phyloP scores from a whole-genome alignment of 169 alveolate species.

The Plasmodium chabaudi region DNA sequence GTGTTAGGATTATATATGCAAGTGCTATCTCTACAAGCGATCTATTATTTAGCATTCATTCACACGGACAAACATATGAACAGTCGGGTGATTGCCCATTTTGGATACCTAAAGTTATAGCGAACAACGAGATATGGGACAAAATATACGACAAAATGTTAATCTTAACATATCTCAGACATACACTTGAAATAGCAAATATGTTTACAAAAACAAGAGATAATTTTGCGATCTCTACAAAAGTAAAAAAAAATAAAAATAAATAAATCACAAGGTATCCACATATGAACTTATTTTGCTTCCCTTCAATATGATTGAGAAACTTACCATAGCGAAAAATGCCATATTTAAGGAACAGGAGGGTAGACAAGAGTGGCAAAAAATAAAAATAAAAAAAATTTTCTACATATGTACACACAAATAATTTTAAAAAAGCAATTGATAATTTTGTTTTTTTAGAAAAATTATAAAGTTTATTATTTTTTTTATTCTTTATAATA shows the following conservation, averaged over 20 bases:
- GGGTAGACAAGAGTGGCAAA: conserved; percentile 31
- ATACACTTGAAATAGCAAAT: conserved; percentile 33
- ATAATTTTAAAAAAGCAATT: background rate
- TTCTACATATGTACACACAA: background rate
- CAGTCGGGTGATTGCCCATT: background rate
- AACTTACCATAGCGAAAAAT: conserved; percentile 12
- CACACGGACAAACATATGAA: no score
- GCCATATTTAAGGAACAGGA: conserved; percentile 7
- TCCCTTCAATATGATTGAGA: background rate
- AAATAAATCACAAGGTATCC: background rate
- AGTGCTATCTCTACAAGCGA: no score
- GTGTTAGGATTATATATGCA: background rate
- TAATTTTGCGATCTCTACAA: conserved; percentile 31
- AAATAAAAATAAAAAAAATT: conserved; percentile 28
- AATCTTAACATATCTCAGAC: conserved; percentile 21
- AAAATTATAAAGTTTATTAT: background rate
- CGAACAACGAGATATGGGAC: conserved; percentile 5
- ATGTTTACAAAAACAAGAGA: conserved; percentile 24
- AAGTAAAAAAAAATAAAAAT: background rate
- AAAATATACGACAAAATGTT: conserved; percentile 2
- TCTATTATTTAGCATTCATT: no score
- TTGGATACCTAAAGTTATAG: conserved; percentile 9
- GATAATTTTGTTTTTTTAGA: no score
- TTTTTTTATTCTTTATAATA: background rate
- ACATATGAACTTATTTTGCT: background rate